A percentile compares a stretch with the other conserved stretches of the same genome.
Conservation (phyloP, 345 rosid genomes). For the Capsella bursapastoris region DNA sequence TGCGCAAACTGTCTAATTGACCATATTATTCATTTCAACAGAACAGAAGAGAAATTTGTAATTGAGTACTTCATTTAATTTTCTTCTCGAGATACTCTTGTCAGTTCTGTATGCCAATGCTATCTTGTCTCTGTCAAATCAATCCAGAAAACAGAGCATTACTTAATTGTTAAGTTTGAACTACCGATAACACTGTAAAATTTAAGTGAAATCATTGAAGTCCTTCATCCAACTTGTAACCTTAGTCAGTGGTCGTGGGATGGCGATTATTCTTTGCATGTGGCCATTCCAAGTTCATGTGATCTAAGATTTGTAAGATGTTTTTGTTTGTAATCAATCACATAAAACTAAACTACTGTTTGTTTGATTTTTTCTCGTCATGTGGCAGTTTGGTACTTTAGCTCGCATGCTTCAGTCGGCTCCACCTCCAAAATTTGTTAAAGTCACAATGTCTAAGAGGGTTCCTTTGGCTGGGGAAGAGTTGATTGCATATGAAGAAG, state of each 20-base stretch:
- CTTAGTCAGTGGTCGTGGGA: not conserved
- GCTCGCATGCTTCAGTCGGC: conserved; percentile 99
- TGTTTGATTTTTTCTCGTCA: conserved; percentile 18
- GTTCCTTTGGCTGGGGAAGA: conserved; percentile 98
- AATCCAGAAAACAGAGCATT: not conserved
- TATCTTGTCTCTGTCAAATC: not conserved
- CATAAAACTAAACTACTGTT: not conserved
- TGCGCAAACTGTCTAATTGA: not conserved
- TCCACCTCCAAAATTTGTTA: conserved; percentile 98
- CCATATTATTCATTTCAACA: not conserved
- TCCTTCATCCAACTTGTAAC: not conserved
- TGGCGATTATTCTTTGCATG: not conserved
- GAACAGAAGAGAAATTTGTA: not conserved
- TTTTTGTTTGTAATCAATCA: no score
- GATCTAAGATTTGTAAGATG: no score
- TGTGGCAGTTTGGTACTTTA: conserved; percentile 80
- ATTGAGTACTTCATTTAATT: not conserved
- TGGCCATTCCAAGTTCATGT: not conserved
- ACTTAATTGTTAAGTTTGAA: not conserved
- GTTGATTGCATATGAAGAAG: conserved; percentile 94
- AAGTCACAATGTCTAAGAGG: conserved; percentile 93
- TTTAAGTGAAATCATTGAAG: not conserved
- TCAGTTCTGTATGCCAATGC: not conserved
- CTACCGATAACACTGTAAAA: not conserved
- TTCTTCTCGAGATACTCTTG: not conserved